Conservation (phyloP, 345 rosid genomes). For the Rhizophora apiculata region DNA sequence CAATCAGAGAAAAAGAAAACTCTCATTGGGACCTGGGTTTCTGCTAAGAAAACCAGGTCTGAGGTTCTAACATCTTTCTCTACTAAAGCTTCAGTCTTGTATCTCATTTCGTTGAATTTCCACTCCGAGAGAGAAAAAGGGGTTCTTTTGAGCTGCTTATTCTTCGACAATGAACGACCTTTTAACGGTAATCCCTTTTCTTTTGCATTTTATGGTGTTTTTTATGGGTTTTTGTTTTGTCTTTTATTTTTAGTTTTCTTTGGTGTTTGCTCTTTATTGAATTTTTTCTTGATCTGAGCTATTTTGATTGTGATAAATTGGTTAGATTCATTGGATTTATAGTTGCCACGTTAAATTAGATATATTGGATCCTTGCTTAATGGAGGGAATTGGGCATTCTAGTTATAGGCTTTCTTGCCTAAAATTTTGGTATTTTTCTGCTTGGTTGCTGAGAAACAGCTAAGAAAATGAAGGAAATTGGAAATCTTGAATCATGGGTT, state of each 20-base stretch:
- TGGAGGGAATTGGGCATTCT: conserved; percentile 1
- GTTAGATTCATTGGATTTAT: background rate
- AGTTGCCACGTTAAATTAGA: conserved; percentile 1
- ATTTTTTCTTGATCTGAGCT: conserved; percentile 23
- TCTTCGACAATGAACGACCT: conserved; percentile 70
- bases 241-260: conserved; percentile 2
- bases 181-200: conserved; percentile 47
- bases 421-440: background rate
- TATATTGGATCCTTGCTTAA: conserved; percentile 7
- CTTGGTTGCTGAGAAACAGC: conserved; percentile 14
- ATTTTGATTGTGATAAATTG: conserved; percentile 16
- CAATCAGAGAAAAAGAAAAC: background rate
- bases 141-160: conserved; percentile 21
- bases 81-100: no score
- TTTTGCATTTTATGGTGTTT: background rate
- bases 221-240: background rate
- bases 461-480: background rate
- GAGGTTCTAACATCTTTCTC: background rate
- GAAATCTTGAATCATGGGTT: background rate
- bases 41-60: background rate
- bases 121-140: conserved; percentile 9
- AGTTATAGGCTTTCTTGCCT: background rate
- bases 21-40: conserved; percentile 5
- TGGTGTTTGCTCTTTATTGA: conserved; percentile 1
- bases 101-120: background rate